Conservation (phyloP, 1,139 yeast genomes). For the Yamadazyma siamensis region DNA sequence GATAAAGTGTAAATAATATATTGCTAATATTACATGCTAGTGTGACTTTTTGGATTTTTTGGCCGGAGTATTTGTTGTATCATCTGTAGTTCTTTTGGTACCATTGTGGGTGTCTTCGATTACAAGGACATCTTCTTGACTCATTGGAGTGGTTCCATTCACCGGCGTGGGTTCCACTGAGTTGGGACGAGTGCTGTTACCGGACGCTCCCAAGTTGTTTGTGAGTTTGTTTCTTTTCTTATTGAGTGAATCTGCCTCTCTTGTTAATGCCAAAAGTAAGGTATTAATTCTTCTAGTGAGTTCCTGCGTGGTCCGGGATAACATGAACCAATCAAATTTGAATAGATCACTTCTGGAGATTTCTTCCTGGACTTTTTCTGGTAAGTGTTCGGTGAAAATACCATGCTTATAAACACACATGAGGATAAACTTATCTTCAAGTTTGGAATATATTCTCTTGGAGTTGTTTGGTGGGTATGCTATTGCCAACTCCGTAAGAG, state of each 20-base stretch:
- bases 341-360: conserved; percentile 71
- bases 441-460: conserved; percentile 74
- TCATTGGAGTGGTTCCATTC: too few relatives aligned
- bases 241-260: conserved; percentile 61
- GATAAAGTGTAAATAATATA: conserved; percentile 1
- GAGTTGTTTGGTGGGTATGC: conserved; percentile 93
- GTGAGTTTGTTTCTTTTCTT: conserved; percentile 30
- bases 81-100: conserved; percentile 5
- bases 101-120: too few relatives aligned
- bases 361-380: conserved; percentile 75
- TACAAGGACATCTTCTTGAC: too few relatives aligned
- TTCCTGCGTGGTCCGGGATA: conserved; percentile 82
- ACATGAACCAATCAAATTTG: conserved; percentile 85
- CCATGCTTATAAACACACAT: conserved; percentile 76
- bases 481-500: conserved; percentile 71
- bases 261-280: conserved; percentile 68
- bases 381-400: conserved; percentile 62
- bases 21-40: conserved; percentile 5
- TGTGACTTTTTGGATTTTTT: conserved; percentile 3
- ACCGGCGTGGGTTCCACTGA: conserved; percentile 38
- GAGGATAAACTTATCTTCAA: conserved; percentile 82
- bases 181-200: conserved; percentile 29
- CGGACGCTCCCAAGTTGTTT: conserved; percentile 15
- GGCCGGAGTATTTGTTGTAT: conserved; percentile 1
- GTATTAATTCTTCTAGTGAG: conserved; percentile 80